Evolutionary conservation across 176 grass and related monocot genomes (phyloP), one percentile per base, ranked within the genome.

Genomic region (Oryza punctata): DNA sequence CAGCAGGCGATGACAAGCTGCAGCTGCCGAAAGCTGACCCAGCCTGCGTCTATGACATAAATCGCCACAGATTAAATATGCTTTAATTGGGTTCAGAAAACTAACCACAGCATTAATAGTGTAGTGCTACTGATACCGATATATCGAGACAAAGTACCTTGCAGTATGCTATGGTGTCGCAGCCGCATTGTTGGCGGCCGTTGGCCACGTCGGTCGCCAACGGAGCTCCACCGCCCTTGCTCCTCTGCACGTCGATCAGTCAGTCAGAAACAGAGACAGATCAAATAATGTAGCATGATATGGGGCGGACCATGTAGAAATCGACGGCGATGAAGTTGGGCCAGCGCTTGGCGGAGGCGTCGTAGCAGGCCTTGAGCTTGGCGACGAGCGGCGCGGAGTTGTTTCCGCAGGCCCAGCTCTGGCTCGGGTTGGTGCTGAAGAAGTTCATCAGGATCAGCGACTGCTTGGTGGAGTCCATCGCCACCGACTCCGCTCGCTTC

Each of bases 361-460:
- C 13, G 79, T 91, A 77, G 70, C 92, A 94, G n/a, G 81, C 3
- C 27, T 49, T 68, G 40, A 91, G 57, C 89, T 85, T 89, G 84
- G 7, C 12, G 14, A 90, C 2, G n/a, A 94, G 89, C 3, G 89
- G 85, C 1, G 75, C 77, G 0, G 91, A 95, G 54, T 94, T 98
- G 86, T 93, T 88, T 10, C 85, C 69, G 64, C 91, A 93, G n/a
- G 89, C 87, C 75, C 66, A 80, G 18, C 29, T 77, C 21, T 54
- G 63, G 75, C 61, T 87, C 0, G 96, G 96, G 90, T 92, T 87
- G 16, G 80, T 84, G 7, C 70, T 88, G 85, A 98, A 98, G 80
- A 94, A 98, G 69, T 98, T 98, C 45, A 98, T 54, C 7, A 98
- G 88, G 15, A 98, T 77, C 13, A 98, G 89, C 1, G 91, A 93